A percentile compares a stretch with the other conserved stretches of the same genome.
These are phyloP conservation scores for Wickerhamiella vanderwaltii DNA, from an alignment of 805 yeast species.

Conservation along the genomic window DNA sequence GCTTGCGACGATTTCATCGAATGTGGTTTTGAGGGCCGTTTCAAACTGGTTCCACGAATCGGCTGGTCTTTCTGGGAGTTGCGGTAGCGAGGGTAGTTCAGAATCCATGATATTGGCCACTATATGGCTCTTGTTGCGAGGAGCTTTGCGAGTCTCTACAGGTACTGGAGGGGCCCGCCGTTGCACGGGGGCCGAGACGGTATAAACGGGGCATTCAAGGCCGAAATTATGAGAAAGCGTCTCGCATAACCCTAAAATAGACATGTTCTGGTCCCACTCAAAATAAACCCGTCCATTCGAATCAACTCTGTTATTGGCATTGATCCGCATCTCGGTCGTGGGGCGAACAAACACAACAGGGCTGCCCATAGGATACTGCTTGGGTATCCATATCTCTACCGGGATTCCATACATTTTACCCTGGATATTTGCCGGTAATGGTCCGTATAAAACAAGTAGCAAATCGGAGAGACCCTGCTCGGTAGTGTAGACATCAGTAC, in stretches of 20 bases:
- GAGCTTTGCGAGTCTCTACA: too few species aligned
- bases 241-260: constrained; percentile 28
- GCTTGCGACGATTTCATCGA: constrained; percentile 21
- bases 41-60: constrained; percentile 27
- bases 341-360: constrained; percentile 59
- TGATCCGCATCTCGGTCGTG: constrained; percentile 35
- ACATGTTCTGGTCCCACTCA: constrained; percentile 38
- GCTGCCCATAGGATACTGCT: constrained; percentile 49
- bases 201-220: constrained; percentile 36
- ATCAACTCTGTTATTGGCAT: constrained; percentile 57
- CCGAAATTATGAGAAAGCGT: constrained; percentile 30
- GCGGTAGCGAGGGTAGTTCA: constrained; percentile 14
- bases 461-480: constrained; percentile 48
- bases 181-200: constrained; percentile 20
- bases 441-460: constrained; percentile 54
- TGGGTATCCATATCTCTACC: constrained; percentile 66
- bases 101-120: constrained; percentile 11
- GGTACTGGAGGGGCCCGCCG: neutral
- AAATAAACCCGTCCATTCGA: constrained; percentile 58
- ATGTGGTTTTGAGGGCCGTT: constrained; percentile 20
- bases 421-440: constrained; percentile 30
- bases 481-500: constrained; percentile 52
- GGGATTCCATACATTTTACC: constrained; percentile 37
- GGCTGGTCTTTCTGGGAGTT: neutral
- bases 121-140: neutral